Base-by-base conservation (phyloP, 2,329 filamentous ascomycete species). In the Phyllosticta citrichinensis region DNA sequence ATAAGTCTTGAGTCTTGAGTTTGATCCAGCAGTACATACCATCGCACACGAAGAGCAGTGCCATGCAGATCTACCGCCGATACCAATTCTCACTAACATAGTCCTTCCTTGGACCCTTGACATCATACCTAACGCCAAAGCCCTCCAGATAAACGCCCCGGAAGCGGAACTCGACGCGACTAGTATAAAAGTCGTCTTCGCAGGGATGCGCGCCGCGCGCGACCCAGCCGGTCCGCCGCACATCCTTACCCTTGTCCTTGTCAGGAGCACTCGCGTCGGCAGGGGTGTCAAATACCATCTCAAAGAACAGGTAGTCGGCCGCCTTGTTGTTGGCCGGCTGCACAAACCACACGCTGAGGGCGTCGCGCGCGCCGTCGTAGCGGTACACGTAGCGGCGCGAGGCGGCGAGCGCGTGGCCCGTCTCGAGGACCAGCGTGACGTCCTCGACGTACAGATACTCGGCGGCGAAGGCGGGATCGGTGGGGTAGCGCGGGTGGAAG, bases 221-320 rank as follows among this genome's bases (percentile, higher is more conserved):
- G 3, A 47, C 40, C 40, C 40, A 47, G 40, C 40, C 40, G 6
- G 40, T 40, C 2, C n/a, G n/a, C n/a, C n/a, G n/a, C n/a, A n/a
- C n/a, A n/a, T n/a, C n/a, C n/a, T n/a, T n/a, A n/a, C n/a, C n/a
- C n/a, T n/a, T n/a, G n/a, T n/a, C n/a, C n/a, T n/a, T n/a, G n/a
- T n/a, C n/a, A n/a, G n/a, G n/a, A n/a, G n/a, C n/a, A n/a, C n/a
- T n/a, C n/a, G n/a, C n/a, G n/a, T n/a, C n/a, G n/a, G n/a, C 33
- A 75, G 65, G 14, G 10, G 17, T 5, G 5, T 72, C 55, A 61
- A 89, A 52, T 22, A 54, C 82, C n/a, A 92, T 75, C 65, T 87
- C 81, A 65, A 92, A 87, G 68, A 93, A 93, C 20, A 92, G 73
- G 62, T 89, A 90, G 66, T 91, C 88, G 0, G 87, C 83, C 3